phyloP scores from a whole-genome alignment of 2,329 filamentous ascomycete species.

The Penicillium frequentans region DNA sequence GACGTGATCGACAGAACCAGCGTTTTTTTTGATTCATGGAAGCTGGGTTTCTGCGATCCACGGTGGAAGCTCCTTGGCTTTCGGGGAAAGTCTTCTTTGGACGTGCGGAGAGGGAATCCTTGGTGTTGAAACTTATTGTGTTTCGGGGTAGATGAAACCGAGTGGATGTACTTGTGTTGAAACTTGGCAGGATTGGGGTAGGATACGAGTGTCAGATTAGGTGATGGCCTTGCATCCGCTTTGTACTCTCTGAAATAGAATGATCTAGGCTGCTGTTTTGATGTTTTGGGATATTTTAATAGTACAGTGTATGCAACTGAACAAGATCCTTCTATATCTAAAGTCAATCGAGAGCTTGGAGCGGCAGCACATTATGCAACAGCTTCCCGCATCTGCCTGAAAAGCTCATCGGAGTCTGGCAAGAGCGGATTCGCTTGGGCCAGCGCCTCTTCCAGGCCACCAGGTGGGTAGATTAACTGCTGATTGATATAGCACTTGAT shows the following conservation, averaged over 20 bases:
- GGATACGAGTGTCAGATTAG: neutral
- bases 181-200: neutral
- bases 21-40: slow-evolving; percentile 22
- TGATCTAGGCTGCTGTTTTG: neutral
- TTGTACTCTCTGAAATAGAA: neutral
- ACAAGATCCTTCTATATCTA: neutral
- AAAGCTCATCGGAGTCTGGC: slow-evolving; percentile 11
- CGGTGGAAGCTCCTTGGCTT: neutral
- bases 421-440: slow-evolving; percentile 23
- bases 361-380: neutral
- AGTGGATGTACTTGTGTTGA: neutral
- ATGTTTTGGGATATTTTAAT: neutral
- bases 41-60: slow-evolving; percentile 1
- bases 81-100: neutral
- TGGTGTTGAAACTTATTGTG: neutral
- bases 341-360: neutral
- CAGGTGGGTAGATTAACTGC: slow-evolving; percentile 37
- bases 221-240: neutral
- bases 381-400: slow-evolving; percentile 7
- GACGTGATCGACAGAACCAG: slow-evolving; percentile 1
- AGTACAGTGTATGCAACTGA: neutral
- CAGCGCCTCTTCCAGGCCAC: slow-evolving; percentile 22
- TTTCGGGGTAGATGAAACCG: neutral
- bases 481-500: slow-evolving; percentile 38
- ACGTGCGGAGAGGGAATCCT: neutral